Percentiles rank a stretch among this genome's conserved stretches.
Evolutionary conservation across 495 filamentous ascomycete species (phyloP).

Genomic region (Neurospora sp.): DNA sequence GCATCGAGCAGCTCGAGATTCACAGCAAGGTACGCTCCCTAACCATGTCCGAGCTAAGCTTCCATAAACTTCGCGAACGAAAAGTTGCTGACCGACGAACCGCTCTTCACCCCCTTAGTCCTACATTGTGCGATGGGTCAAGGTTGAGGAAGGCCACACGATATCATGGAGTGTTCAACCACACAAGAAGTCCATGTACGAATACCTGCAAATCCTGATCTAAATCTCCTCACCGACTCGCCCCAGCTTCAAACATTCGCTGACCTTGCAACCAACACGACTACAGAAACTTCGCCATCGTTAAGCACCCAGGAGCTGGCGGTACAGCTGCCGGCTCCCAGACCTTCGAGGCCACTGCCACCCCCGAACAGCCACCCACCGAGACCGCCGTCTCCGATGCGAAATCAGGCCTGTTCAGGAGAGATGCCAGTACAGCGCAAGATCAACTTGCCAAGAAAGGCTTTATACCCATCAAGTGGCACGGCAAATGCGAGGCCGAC

Average conservation of each 20-base stretch:
- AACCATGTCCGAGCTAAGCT: not conserved
- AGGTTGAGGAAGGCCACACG: constrained; percentile 76
- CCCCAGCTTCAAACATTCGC: not conserved
- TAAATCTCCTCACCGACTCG: not conserved
- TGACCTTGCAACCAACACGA: not conserved
- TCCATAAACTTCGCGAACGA: not conserved
- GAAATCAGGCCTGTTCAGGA: constrained; percentile 30
- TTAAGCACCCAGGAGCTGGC: constrained; percentile 81
- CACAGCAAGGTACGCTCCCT: constrained; percentile 75
- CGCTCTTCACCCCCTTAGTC: constrained; percentile 44
- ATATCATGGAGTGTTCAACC: constrained; percentile 97
- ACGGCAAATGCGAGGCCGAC: constrained; percentile 91
- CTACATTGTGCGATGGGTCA: constrained; percentile 95
- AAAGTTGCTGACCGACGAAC: not conserved
- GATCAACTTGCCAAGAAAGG: constrained; percentile 80
- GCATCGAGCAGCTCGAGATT: constrained; percentile 94
- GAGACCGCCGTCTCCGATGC: constrained; percentile 24
- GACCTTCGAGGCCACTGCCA: constrained; percentile 27
- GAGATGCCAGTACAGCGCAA: constrained; percentile 52
- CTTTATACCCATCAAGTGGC: constrained; percentile 77
- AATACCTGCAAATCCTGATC: not conserved
- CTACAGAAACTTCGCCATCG: constrained; percentile 80
- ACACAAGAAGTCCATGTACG: constrained; percentile 85
- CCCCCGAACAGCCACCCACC: constrained; percentile 36
- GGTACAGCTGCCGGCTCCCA: constrained; percentile 44